Conservation (phyloP, 202 grass and related monocot genomes). For the Brachypodium distachyon region DNA sequence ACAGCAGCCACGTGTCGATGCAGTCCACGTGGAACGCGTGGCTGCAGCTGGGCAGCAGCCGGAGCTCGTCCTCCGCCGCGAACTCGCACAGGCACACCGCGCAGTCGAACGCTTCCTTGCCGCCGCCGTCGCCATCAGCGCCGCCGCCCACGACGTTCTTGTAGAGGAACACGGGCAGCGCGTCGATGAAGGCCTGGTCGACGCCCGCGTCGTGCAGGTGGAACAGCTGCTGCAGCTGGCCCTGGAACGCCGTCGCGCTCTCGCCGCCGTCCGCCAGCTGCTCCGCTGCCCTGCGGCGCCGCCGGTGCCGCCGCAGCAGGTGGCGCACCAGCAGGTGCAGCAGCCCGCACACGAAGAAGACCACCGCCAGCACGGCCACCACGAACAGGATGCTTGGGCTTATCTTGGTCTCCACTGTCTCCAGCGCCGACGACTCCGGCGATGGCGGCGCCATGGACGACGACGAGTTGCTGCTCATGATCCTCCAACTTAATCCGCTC, state of each 20-base stretch:
- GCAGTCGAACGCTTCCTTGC: slow-evolving; percentile 90
- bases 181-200: slow-evolving; percentile 93
- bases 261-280: slow-evolving; percentile 23
- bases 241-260: slow-evolving; percentile 71
- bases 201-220: slow-evolving; percentile 89
- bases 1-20: slow-evolving; percentile 94
- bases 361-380: slow-evolving; percentile 56
- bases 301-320: slow-evolving; percentile 28
- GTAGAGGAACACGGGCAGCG: slow-evolving; percentile 87
- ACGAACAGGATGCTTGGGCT: slow-evolving; percentile 65
- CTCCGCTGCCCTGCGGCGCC: background rate
- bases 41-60: slow-evolving; percentile 87
- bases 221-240: slow-evolving; percentile 95
- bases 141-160: slow-evolving; percentile 36
- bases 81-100: slow-evolving; percentile 96
- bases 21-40: slow-evolving; percentile 94
- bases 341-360: slow-evolving; percentile 85
- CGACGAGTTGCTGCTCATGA: slow-evolving; percentile 26
- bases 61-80: slow-evolving; percentile 56
- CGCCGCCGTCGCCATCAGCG: background rate
- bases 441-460: background rate
- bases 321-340: slow-evolving; percentile 62
- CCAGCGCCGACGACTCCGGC: slow-evolving; percentile 1
- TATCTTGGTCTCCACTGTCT: slow-evolving; percentile 47
- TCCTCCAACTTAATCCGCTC: background rate